Percentiles rank a stretch among this genome's conserved stretches.
phyloP scores from a whole-genome alignment of 352 stramenopile genomes.

The Pythium aristosporum region DNA sequence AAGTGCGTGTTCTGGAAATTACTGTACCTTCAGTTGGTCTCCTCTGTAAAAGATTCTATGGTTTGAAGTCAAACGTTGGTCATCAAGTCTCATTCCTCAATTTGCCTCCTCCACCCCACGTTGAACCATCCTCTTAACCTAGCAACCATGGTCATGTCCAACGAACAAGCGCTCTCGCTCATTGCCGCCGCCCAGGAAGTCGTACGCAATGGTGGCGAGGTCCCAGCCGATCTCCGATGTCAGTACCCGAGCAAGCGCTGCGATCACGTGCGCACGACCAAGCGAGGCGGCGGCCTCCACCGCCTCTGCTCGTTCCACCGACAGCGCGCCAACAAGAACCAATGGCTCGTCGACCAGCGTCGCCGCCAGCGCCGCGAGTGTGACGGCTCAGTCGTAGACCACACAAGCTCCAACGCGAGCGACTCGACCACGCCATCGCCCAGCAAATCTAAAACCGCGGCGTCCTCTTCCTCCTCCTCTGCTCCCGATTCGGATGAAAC shows the following conservation, averaged over 20 bases:
- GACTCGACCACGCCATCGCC: background rate
- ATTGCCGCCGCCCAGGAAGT: constrained; percentile 13
- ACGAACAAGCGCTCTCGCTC: constrained; percentile 11
- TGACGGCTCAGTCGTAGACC: constrained; percentile 3
- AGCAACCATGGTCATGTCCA: constrained; percentile 11
- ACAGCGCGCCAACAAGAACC: constrained; percentile 28
- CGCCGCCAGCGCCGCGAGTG: constrained; percentile 23
- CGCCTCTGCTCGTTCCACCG: constrained; percentile 18
- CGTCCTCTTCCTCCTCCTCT: background rate
- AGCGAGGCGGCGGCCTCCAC: constrained; percentile 15
- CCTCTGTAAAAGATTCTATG: no score
- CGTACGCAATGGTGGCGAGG: constrained; percentile 3
- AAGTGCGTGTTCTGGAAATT: no score
- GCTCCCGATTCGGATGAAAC: background rate
- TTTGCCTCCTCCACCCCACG: constrained; percentile 1
- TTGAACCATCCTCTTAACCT: background rate
- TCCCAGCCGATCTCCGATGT: constrained; percentile 4
- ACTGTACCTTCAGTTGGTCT: no score
- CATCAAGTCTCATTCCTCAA: constrained; percentile 15
- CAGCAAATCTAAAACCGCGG: background rate
- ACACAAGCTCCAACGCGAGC: background rate
- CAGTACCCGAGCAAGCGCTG: constrained; percentile 22
- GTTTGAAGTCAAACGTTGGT: no score
- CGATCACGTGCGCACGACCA: constrained; percentile 16
- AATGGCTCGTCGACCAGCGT: constrained; percentile 28